These are phyloP conservation scores for Gaertneriomyces semiglobifer DNA, from an alignment of 192 early-diverging fungal genomes.

Conservation along the genomic window DNA sequence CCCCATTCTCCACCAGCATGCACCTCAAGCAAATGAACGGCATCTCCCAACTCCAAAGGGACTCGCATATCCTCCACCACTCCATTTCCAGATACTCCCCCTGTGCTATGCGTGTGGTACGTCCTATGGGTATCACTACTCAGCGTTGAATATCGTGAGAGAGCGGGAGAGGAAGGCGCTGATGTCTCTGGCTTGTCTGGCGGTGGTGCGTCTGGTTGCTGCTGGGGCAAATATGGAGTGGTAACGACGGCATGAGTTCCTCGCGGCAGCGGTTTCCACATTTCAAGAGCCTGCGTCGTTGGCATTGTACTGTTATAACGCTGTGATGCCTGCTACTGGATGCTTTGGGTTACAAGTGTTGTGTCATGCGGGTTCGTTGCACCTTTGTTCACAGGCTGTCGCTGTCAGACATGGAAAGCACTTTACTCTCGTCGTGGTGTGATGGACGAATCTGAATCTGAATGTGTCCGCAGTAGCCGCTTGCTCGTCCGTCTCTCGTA, in stretches of 20 bases:
- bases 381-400: too few relatives aligned
- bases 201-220: background rate
- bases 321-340: too few relatives aligned
- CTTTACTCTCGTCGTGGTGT: too few relatives aligned
- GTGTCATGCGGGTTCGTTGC: too few relatives aligned
- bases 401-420: too few relatives aligned
- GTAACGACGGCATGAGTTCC: constrained; percentile 22
- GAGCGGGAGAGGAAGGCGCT: background rate
- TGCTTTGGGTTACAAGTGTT: too few relatives aligned
- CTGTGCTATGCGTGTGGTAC: too few relatives aligned
- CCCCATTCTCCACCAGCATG: constrained; percentile 51
- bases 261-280: constrained; percentile 16
- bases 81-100: background rate
- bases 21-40: constrained; percentile 52
- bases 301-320: too few relatives aligned
- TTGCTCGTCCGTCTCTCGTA: too few relatives aligned
- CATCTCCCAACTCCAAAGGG: constrained; percentile 48
- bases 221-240: constrained; percentile 1
- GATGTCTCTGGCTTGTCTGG: background rate
- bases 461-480: too few relatives aligned
- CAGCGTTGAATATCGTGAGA: background rate
- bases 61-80: constrained; percentile 1
- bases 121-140: background rate
- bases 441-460: too few relatives aligned
- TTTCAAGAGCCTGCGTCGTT: too few relatives aligned